Conservation (phyloP, 2,329 filamentous ascomycete species). For the Cladobotryum protrusum region DNA sequence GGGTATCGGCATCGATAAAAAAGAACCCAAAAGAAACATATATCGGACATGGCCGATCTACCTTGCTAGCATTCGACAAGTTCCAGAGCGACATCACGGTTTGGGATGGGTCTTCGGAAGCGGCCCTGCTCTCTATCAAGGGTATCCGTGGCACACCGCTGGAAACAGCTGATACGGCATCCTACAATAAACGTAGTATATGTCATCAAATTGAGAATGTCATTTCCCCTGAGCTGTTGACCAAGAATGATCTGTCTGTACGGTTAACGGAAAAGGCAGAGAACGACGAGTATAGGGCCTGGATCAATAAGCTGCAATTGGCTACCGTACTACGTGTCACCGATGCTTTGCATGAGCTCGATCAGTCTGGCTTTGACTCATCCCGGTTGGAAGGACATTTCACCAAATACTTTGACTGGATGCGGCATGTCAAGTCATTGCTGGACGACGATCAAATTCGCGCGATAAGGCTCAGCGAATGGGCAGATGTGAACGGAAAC, state of each 20-base stretch:
- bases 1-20: slow-evolving; percentile 2
- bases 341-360: not conserved
- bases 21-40: slow-evolving; percentile 2
- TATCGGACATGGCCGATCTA: slow-evolving; percentile 1
- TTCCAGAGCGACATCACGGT: slow-evolving; percentile 4
- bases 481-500: not conserved
- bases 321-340: not conserved
- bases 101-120: slow-evolving; percentile 3
- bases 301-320: not conserved
- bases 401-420: slow-evolving; percentile 8
- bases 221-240: not conserved
- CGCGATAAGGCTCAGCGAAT: not conserved
- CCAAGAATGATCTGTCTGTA: not conserved
- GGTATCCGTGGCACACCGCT: slow-evolving; percentile 3
- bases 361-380: not conserved
- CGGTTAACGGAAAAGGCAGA: not conserved
- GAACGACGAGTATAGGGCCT: not conserved
- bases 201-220: not conserved
- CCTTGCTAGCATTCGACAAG: slow-evolving; percentile 5
- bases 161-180: slow-evolving; percentile 1
- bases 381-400: slow-evolving; percentile 5
- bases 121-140: not conserved
- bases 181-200: not conserved
- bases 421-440: not conserved
- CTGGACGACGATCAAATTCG: not conserved